A percentile compares a stretch with the other conserved stretches of the same genome.
These are phyloP conservation scores for Aspergillus persii DNA, from an alignment of 2,329 filamentous ascomycete species.

Conservation along the genomic window DNA sequence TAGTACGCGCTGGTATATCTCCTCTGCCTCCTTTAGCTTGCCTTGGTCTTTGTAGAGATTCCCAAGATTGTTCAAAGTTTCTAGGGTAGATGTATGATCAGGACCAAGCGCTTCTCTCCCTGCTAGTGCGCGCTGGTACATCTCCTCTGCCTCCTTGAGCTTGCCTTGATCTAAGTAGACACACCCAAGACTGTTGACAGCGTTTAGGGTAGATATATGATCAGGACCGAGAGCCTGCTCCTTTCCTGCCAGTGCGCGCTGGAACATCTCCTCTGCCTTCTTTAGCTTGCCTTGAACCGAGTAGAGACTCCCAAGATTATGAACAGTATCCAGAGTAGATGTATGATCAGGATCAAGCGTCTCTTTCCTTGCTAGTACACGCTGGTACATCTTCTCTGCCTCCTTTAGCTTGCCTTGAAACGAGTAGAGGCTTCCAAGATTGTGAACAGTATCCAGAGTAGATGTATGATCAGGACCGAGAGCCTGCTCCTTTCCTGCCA, in stretches of 20 bases:
- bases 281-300: background rate
- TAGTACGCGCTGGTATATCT: background rate
- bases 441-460: background rate
- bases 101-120: background rate
- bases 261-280: background rate
- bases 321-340: background rate
- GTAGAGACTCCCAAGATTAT: conserved; percentile 1
- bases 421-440: background rate
- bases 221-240: background rate
- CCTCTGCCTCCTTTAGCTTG: background rate
- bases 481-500: background rate
- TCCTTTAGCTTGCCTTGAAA: background rate
- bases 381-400: background rate
- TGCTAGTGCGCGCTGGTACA: background rate
- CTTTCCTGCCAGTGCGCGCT: background rate
- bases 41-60: conserved; percentile 3
- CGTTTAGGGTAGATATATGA: background rate
- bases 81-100: background rate
- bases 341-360: background rate
- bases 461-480: background rate
- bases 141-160: background rate
- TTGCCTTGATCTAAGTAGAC: background rate
- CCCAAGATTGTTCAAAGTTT: background rate
- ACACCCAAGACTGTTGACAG: background rate
- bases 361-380: background rate